phyloP scores from a whole-genome alignment of 805 yeast species.

The Barnettozyma pratensis region DNA sequence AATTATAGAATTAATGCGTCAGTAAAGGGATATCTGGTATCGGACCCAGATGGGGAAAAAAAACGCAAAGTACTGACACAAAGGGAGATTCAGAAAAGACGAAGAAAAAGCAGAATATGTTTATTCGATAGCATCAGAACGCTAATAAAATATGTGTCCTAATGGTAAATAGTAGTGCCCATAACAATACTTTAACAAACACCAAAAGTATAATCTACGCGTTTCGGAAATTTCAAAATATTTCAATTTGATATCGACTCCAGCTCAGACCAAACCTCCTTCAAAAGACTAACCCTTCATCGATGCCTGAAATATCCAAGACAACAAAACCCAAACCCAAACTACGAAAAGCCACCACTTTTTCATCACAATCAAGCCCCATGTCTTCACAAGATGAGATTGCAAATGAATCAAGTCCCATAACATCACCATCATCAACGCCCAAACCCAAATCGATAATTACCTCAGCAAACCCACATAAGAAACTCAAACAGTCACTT shows the following conservation, averaged over 20 bases:
- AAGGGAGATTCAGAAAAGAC: no score
- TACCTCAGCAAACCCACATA: background rate
- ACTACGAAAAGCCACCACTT: background rate
- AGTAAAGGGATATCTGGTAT: no score
- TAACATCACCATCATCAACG: slow-evolving; percentile 9
- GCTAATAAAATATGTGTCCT: no score
- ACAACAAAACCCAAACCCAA: background rate
- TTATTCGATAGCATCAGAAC: no score
- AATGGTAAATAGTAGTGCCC: background rate
- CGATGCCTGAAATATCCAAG: background rate
- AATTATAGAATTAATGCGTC: no score
- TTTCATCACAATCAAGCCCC: slow-evolving; percentile 7
- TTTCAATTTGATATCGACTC: background rate
- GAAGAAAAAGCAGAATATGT: no score
- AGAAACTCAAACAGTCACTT: slow-evolving; percentile 12
- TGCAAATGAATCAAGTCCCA: slow-evolving; percentile 3
- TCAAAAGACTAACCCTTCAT: no score
- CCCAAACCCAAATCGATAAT: background rate
- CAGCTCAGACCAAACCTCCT: no score
- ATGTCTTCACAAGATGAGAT: slow-evolving; percentile 7
- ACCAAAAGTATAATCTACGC: background rate
- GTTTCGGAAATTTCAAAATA: background rate
- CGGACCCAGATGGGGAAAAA: no score
- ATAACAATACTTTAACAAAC: background rate
- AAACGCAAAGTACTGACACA: no score